Evolutionary conservation across 2,329 filamentous ascomycete genomes (phyloP), one percentile per base, ranked within the genome.

Genomic region (Scedosporium dehoogii): DNA sequence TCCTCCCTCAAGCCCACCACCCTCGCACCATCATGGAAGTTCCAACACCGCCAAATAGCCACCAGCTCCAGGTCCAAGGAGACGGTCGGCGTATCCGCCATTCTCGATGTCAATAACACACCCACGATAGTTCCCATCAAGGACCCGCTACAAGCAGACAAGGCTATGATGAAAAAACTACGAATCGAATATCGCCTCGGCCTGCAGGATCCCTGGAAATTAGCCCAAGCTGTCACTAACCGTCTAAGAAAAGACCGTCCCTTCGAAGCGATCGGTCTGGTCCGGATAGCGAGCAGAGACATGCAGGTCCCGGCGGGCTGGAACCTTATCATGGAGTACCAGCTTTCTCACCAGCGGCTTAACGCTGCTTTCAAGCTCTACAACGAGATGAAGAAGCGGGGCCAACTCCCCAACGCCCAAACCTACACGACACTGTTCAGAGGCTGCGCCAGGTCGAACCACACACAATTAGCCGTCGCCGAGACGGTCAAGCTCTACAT

Each of bases 301-400:
- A 79, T 83, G 66, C 77, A 86, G 63, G 86, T 88, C 66, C 78
- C 84, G 3, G 92, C 96, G 63, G 86, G 89, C 63, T 99, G 93
- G 92, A 97, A 97, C 73, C 84, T 90, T 70, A 74, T 96, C 55
- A 87, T 99, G 63, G 82, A 87, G 63, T 85, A 91, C 72, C 79
- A 85, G 65, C 76, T 97, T 72, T 75, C 81, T 51, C 78, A 85
- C 25, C 78, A 83, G 51, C 80, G 81, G 60, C 73, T 91, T 41
- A 80, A 81, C 64, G 76, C 79, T 21, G 92, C 90, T 18, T 75
- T 96, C 63, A 92, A 89, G 74, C 78, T 91, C n/a, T 97, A 86
- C 76, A 96, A 97, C 73, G 93, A 97, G 89, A 97, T 99, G 93
- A 99, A 97, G 77, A 97, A 97, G 76, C 84, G 92, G 65, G 87